A percentile compares a stretch with the other conserved stretches of the same genome.
phyloP scores from a whole-genome alignment of 352 stramenopile species.

The Halophytophthora batemanensis region DNA sequence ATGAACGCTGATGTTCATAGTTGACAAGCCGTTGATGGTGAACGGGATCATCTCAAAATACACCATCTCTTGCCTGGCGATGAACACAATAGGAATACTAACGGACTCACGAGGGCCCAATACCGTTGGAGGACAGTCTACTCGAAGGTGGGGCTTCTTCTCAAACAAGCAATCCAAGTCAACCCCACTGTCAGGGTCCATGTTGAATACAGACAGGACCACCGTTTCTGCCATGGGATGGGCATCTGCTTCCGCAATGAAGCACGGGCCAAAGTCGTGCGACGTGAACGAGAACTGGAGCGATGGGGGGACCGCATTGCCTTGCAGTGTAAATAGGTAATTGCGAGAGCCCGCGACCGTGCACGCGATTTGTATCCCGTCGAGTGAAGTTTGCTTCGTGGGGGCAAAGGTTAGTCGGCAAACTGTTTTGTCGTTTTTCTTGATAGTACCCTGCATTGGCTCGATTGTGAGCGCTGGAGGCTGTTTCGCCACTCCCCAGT shows the following conservation, averaged over 20 bases:
- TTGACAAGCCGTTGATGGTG: conserved; percentile 87
- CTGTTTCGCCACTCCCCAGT: conserved; percentile 57
- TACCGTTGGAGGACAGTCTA: conserved; percentile 80
- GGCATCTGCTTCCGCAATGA: conserved; percentile 80
- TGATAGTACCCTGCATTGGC: conserved; percentile 79
- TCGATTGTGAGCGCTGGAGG: conserved; percentile 53
- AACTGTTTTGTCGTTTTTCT: conserved; percentile 81
- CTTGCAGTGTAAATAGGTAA: conserved; percentile 78
- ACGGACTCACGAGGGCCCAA: conserved; percentile 76
- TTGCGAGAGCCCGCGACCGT: conserved; percentile 84
- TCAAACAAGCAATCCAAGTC: conserved; percentile 90
- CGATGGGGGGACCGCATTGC: conserved; percentile 75
- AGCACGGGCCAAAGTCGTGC: conserved; percentile 91
- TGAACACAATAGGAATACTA: conserved; percentile 85
- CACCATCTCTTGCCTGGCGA: conserved; percentile 68
- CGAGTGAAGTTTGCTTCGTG: conserved; percentile 67
- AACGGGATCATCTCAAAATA: conserved; percentile 91
- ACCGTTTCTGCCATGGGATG: conserved; percentile 49
- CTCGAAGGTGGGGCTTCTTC: conserved; percentile 82
- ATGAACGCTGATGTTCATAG: conserved; percentile 64
- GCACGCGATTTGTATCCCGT: conserved; percentile 67
- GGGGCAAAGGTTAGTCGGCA: conserved; percentile 81
- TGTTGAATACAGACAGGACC: conserved; percentile 81
- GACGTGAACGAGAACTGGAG: conserved; percentile 89
- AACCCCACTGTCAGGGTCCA: conserved; percentile 75